Evolutionary conservation across 2,329 filamentous ascomycete species (phyloP).

Genomic region (Eutypa lata): DNA sequence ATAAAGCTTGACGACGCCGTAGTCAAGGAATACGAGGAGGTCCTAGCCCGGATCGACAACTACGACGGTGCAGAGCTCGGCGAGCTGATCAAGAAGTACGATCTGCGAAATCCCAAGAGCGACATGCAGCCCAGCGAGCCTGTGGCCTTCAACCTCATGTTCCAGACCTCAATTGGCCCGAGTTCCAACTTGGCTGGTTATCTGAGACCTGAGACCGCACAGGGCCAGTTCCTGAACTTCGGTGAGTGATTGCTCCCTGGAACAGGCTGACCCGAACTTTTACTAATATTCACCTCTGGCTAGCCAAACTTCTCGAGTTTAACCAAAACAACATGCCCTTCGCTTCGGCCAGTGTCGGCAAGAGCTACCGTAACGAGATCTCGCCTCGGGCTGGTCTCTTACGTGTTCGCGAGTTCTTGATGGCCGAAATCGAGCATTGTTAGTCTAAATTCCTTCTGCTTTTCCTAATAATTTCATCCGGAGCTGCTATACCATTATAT

Average conservation of each 20-base stretch:
- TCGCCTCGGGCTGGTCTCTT: constrained; percentile 88
- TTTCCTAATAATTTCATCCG: not conserved
- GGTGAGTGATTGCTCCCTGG: constrained; percentile 3
- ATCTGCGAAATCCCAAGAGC: constrained; percentile 84
- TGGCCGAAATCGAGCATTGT: constrained; percentile 98
- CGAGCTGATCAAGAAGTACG: constrained; percentile 82
- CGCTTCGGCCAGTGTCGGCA: constrained; percentile 93
- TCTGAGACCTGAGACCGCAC: constrained; percentile 89
- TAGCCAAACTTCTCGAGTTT: constrained; percentile 87
- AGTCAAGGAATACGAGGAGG: constrained; percentile 85
- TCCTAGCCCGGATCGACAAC: constrained; percentile 92
- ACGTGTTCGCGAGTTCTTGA: constrained; percentile 93
- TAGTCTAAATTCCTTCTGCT: not conserved
- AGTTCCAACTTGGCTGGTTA: constrained; percentile 84
- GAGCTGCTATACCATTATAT: not conserved
- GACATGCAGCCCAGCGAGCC: constrained; percentile 74
- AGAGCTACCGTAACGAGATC: constrained; percentile 98
- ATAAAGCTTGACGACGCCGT: constrained; percentile 85
- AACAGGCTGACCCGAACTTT: not conserved
- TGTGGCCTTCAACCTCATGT: constrained; percentile 97
- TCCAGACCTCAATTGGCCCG: constrained; percentile 90
- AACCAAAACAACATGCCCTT: constrained; percentile 96
- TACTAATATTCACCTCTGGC: not conserved
- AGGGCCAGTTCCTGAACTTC: constrained; percentile 98
- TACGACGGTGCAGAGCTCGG: constrained; percentile 85